Conservation (phyloP, 495 filamentous ascomycete species). For the Xanthoparmelia taractica region DNA sequence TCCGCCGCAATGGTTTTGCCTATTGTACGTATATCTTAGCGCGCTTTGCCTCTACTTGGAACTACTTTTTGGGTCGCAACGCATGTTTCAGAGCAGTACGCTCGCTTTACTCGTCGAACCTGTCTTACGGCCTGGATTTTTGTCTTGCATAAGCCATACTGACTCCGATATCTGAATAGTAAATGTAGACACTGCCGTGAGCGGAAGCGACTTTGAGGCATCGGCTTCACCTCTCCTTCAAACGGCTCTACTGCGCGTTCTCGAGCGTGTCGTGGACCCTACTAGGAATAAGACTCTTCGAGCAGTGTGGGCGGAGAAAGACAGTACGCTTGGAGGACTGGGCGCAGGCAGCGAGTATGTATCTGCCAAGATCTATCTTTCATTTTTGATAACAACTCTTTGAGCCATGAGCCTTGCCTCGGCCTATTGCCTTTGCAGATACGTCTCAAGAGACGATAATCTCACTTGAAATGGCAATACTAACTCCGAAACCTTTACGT, state of each 20-base stretch:
- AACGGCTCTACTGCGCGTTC: slow-evolving; percentile 58
- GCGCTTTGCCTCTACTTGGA: background rate
- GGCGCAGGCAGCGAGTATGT: slow-evolving; percentile 75
- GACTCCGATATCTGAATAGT: slow-evolving; percentile 30
- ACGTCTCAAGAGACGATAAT: background rate
- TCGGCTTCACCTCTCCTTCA: slow-evolving; percentile 71
- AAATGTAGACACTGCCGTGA: slow-evolving; percentile 83
- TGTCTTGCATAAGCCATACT: background rate
- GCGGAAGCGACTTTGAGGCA: slow-evolving; percentile 64
- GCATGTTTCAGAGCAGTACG: background rate
- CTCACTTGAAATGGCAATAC: background rate
- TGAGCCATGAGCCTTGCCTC: background rate
- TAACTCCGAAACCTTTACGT: background rate
- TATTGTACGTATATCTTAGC: slow-evolving; percentile 39
- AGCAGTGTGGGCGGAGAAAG: slow-evolving; percentile 64
- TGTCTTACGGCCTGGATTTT: background rate
- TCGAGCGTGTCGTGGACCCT: slow-evolving; percentile 69
- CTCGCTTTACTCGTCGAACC: background rate
- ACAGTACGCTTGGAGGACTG: slow-evolving; percentile 52
- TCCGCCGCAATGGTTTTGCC: slow-evolving; percentile 58
- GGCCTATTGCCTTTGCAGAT: background rate
- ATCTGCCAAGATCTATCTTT: background rate
- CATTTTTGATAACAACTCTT: background rate
- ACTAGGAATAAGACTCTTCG: slow-evolving; percentile 62
- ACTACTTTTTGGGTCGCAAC: slow-evolving; percentile 4